Evolutionary conservation across 805 yeast species (phyloP), one percentile per base, ranked within the genome.

Genomic region (Suhomyces faveliae): DNA sequence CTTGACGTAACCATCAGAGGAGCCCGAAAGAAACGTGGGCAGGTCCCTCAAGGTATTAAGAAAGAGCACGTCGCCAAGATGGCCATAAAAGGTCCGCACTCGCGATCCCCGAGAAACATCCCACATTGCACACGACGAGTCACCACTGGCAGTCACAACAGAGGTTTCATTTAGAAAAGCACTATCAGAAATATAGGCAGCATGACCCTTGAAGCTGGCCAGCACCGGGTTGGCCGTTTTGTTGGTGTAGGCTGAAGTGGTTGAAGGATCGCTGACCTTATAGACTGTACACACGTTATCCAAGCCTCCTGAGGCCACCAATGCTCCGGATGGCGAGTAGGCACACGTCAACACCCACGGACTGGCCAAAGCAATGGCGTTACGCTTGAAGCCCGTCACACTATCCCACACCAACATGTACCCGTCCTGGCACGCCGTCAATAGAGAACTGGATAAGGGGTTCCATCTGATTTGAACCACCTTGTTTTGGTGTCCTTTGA

Each of bases 341-440:
- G 85, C 89, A 70, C 95, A 85, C 5, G 87, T 70, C 44, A 87
- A 74, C 0, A 87, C 90, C 87, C 94, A 89, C 40, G 83, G 85
- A 40, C 86, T 86, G 42, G 84, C 89, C 47, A 90, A 68, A 3
- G 83, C 78, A 13, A 90, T 79, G 0, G 89, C 89, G 46, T 82
- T 81, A 46, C 78, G 70, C 59, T 90, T 91, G 52, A 79, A 70
- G 2, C 90, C 91, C 0, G 88, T 78, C 3, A 77, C 69, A 0
- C 89, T 76, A 62, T 90, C 92, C 97, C 97, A 91, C 17, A 88
- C 65, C 33, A 91, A 73, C 72, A 89, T 72, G 59, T 81, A 86
- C 2, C 96, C 96, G 65, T 91, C 97, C 61, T 88, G 96, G 21
- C 92, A 84, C 0, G 89, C 89, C 43, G 89, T 80, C 7, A 89